Base-by-base conservation (phyloP, 768 basidiomycete genomes). In the Cyathus striatus region DNA sequence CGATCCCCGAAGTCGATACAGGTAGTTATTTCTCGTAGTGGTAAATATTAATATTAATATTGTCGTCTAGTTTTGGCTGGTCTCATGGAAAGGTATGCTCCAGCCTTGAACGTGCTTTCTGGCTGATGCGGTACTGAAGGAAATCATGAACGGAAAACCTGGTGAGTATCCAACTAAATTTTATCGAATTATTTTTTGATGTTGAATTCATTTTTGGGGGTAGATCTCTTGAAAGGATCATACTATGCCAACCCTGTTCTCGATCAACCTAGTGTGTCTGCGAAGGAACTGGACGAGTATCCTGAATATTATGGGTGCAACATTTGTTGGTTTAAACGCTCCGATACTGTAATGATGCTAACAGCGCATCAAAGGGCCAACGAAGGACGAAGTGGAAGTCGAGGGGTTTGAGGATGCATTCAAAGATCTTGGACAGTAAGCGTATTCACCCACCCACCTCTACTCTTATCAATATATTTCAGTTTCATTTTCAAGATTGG, bases 71-170 rank as follows among this genome's bases (percentile, higher is more conserved):
- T 58, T 97, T 93, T 61, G 95, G 95, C n/a, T 98, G 95, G 95
- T 90, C 86, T 34, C 90, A 95, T 63, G 95, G 95, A 42, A 96
- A 97, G 75, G 87, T 82, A 51, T 58, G 26, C 20, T n/a, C n/a
- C 20, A 6, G 12, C 14, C 37, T 5, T 20, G 23, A 27, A 30
- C 38, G 34, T 46, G 30, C 30, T 33, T 10, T 26, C 6, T 26
- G 5, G 6, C 12, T 30, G 3, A 22, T 23, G 21, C 24, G 20
- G 17, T 38, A 34, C 5, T 22, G 22, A 42, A 90, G 82, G 95
- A 97, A 73, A 80, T 94, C 36, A 96, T 97, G 93, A 97, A 97
- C 55, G 94, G 94, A 23, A 84, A 80, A 52, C 88, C 86, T 50
- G 89, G 86, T 77, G 46, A 49, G 57, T 24, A 21, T 43, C 16